phyloP scores from a whole-genome alignment of 2,329 filamentous ascomycete species.

The Dactylellina drechsleri region DNA sequence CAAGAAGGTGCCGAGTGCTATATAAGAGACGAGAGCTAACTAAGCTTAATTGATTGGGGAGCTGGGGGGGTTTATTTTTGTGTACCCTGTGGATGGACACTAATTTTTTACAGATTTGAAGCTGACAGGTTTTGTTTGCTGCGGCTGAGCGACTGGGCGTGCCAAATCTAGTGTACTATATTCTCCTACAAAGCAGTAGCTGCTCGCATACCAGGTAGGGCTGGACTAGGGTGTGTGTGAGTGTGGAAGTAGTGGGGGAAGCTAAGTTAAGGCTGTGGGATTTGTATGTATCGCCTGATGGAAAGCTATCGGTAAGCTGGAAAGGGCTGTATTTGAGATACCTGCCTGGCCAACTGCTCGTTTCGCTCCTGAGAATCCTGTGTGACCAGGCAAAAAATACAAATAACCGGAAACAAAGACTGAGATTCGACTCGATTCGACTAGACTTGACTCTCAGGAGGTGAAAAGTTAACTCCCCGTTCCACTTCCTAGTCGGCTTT shows the following conservation, averaged over 20 bases:
- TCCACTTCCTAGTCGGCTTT: neutral
- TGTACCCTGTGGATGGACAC: slow-evolving; percentile 34
- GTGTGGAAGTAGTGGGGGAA: neutral
- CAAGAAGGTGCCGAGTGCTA: slow-evolving; percentile 23
- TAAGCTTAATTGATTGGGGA: neutral
- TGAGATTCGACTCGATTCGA: too few relatives aligned
- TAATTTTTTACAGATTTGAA: slow-evolving; percentile 31
- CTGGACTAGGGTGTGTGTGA: neutral
- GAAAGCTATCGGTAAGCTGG: too few relatives aligned
- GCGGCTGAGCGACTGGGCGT: slow-evolving; percentile 20
- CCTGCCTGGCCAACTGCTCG: slow-evolving; percentile 10
- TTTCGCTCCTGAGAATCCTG: slow-evolving; percentile 6
- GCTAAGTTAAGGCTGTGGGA: neutral
- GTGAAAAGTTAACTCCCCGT: too few relatives aligned
- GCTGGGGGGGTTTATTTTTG: slow-evolving; percentile 25
- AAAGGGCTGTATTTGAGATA: too few relatives aligned
- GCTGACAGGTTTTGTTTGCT: slow-evolving; percentile 38
- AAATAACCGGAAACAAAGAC: slow-evolving; percentile 10
- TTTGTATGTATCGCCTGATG: neutral
- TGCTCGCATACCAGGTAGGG: too few relatives aligned
- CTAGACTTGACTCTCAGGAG: too few relatives aligned
- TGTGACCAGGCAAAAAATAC: slow-evolving; percentile 12
- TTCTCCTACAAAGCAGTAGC: too few relatives aligned
- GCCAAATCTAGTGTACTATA: neutral
- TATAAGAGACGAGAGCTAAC: slow-evolving; percentile 30